Base-by-base conservation (phyloP, 2,329 filamentous ascomycete genomes). In the Escovopsis weberi region DNA sequence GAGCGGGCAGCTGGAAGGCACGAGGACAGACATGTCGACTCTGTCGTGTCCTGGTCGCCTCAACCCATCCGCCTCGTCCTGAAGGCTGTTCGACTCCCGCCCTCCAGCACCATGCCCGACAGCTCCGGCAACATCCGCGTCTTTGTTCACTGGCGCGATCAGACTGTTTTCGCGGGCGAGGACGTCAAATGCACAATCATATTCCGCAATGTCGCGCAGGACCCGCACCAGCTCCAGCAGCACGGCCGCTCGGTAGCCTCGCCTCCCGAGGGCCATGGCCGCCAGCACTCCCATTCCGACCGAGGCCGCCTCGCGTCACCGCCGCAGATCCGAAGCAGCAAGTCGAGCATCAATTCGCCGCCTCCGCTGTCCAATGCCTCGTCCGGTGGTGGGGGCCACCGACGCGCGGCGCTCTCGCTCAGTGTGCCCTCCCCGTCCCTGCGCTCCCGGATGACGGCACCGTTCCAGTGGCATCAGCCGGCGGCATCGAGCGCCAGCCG, bases 81-180 rank as follows among this genome's bases (percentile, higher is more conserved):
- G 56, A 61, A 54, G 46, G 51, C 48, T 39, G 33, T 35, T 37
- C 46, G 44, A 50, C 47, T 40, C 30, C 37, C 38, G 50, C 50
- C 44, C 42, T 45, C 45, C 57, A 64, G 46, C 58, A 65, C 52
- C 57, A 75, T 74, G 70, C 28, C 28, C 51, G 67, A 72, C 54
- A 58, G 55, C 50, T 54, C 60, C 47, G 68, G 67, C 64, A 89
- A 93, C 68, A 86, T 98, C 60, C 84, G 88, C 62, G 89, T 95
- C 63, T 94, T 89, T 61, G 85, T 98, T 62, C 80, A 82, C 66
- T 98, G 89, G 84, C 82, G 86, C 61, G 85, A 94, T 59, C 80
- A 89, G 61, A 88, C 85, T 48, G 85, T 98, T 55, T 98, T 96
- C 65, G 85, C 91, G 44, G 91, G 91, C 63, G 91, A 98, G 69